Conservation (phyloP, 345 rosid species). For the Eucalyptus virginea region DNA sequence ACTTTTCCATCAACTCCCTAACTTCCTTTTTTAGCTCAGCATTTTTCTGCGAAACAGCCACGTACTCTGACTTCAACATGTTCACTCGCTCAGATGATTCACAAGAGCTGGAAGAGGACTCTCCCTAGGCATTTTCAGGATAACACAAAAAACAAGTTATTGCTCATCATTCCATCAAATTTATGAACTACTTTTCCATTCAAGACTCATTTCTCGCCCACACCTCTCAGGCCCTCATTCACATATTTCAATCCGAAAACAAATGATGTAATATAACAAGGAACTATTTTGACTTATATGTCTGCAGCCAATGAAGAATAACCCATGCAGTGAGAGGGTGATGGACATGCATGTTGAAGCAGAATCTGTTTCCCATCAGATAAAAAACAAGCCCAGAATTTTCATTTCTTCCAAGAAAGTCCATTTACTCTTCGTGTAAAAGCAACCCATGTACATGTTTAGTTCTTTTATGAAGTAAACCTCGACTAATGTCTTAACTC, state of each 20-base stretch:
- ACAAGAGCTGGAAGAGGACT: not conserved
- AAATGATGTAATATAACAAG: not conserved
- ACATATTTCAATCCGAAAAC: not conserved
- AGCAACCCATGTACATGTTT: not conserved
- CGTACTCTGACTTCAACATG: slow-evolving; percentile 18
- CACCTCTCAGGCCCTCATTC: not conserved
- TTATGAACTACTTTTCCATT: not conserved
- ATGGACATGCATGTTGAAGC: not conserved
- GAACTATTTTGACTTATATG: not conserved
- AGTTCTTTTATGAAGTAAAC: not conserved
- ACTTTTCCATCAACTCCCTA: slow-evolving; percentile 20
- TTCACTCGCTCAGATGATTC: slow-evolving; percentile 19
- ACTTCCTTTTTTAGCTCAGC: slow-evolving; percentile 22
- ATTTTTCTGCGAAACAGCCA: slow-evolving; percentile 12
- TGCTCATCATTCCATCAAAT: not conserved
- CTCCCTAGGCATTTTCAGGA: not conserved
- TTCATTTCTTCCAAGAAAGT: not conserved
- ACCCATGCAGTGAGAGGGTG: not conserved
- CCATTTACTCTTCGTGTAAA: not conserved
- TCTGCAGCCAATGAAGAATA: not conserved
- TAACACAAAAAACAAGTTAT: not conserved
- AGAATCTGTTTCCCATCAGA: not conserved
- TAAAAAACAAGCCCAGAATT: not conserved
- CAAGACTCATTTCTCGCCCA: not conserved
- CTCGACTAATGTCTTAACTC: not conserved